These are phyloP conservation scores for Aegilops tauschii DNA, from an alignment of 176 grass and related monocot species.

Conservation along the genomic window DNA sequence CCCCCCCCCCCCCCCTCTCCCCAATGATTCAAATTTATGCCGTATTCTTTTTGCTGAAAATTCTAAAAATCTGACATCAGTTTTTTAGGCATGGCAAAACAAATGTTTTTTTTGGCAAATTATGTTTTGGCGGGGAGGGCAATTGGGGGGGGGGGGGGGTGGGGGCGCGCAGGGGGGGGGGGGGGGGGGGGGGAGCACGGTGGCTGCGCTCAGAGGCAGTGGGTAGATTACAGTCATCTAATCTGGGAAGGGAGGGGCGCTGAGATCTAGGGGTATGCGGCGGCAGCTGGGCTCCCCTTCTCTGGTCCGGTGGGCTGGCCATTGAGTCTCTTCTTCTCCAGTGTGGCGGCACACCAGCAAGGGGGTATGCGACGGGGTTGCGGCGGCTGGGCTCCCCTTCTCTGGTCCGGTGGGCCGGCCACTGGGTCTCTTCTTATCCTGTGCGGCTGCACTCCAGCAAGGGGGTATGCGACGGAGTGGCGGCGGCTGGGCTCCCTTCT, in stretches of 20 bases:
- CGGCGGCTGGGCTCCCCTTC: too few species aligned
- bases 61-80: too few species aligned
- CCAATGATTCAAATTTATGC: neutral
- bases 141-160: too few species aligned
- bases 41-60: neutral
- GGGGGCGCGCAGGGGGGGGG: too few species aligned
- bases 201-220: neutral
- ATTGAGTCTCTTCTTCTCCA: neutral
- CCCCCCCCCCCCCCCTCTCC: too few species aligned
- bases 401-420: too few species aligned
- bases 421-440: too few species aligned
- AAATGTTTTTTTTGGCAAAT: too few species aligned
- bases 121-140: too few species aligned
- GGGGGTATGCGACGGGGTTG: neutral
- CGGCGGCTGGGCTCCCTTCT: neutral
- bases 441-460: too few species aligned
- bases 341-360: too few species aligned
- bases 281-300: neutral
- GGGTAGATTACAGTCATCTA: neutral
- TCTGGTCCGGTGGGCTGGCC: neutral
- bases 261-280: neutral
- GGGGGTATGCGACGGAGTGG: neutral
- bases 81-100: too few species aligned
- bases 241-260: neutral
- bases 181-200: neutral